phyloP scores from a whole-genome alignment of 129 eudicot genomes.

The Dittrichia graveolens region DNA sequence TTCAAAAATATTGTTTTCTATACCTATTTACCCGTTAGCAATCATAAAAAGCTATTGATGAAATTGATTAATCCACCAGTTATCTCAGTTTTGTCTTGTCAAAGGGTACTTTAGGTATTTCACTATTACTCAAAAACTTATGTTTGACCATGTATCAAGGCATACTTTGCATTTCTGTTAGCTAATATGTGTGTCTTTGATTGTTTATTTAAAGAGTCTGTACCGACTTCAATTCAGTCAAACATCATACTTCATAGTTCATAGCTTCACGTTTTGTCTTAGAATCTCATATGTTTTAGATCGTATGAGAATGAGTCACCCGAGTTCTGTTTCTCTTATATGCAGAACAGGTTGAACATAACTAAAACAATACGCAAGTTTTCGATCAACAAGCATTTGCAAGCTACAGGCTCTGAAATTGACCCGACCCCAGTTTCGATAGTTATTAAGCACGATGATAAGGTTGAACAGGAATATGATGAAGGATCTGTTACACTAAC shows the following conservation, averaged over 20 bases:
- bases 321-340: constrained; percentile 35
- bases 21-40: too few species aligned
- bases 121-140: neutral
- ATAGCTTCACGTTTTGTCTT: neutral
- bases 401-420: constrained; percentile 64
- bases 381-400: constrained; percentile 62
- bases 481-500: constrained; percentile 77
- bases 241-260: constrained; percentile 18
- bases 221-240: neutral
- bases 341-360: constrained; percentile 94
- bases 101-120: constrained; percentile 2
- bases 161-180: too few species aligned
- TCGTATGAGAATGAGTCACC: neutral
- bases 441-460: constrained; percentile 74
- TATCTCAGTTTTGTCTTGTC: neutral
- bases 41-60: too few species aligned
- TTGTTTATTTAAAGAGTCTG: constrained; percentile 5
- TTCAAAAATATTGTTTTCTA: too few species aligned
- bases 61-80: too few species aligned
- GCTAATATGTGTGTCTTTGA: too few species aligned
- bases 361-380: constrained; percentile 82
- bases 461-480: constrained; percentile 64
- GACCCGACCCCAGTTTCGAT: constrained; percentile 48
- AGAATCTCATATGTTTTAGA: too few species aligned
- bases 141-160: too few species aligned